Evolutionary conservation across 176 grass and related monocot genomes (phyloP), one percentile per base, ranked within the genome.

Genomic region (Metroxylon sagu): DNA sequence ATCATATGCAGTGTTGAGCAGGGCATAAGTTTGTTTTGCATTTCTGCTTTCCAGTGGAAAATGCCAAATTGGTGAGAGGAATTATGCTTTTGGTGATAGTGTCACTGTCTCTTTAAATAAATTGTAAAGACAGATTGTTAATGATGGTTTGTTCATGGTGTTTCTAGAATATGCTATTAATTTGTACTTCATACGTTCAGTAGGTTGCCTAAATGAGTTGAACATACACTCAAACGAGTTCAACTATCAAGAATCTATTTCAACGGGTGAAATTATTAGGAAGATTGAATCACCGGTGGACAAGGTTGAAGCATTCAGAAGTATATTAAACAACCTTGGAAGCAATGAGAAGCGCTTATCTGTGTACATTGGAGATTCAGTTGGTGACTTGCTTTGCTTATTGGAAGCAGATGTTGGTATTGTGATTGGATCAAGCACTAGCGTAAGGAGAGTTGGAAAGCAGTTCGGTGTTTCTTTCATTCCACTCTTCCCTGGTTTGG

Each of bases 331-430:
- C 23, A 61, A 68, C 2, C 21, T 54, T 10, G 73, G 68, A 18
- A 66, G 49, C 18, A 57, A 72, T 29, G 6, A 25, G 8, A 27
- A 60, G 48, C 74, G 29, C 19, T 60, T 82, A 25, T 81, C 93
- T 28, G 82, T 98, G 54, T 98, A 92, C 61, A 89, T 98, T 19
- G 93, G 93, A 23, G 93, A 92, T 57, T 89, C 93, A 0, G 76
- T 92, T 57, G 88, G 93, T 70, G 93, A 98, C 78, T 79, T 98
- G 76, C 79, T 98, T 14, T 92, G 93, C 69, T 82, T 98, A 74
- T 61, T 98, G 64, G 81, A 93, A 74, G 94, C 88, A 49, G 88
- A 98, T 76, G 77, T 92, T 61, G 94, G 94, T 67, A 98, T 98
- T 23, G 82, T 93, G 25, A 80, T 98, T 73, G 94, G 94, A 62